Evolutionary conservation across 306 rosid species (phyloP).

Genomic region (Hippophae rhamnoides): DNA sequence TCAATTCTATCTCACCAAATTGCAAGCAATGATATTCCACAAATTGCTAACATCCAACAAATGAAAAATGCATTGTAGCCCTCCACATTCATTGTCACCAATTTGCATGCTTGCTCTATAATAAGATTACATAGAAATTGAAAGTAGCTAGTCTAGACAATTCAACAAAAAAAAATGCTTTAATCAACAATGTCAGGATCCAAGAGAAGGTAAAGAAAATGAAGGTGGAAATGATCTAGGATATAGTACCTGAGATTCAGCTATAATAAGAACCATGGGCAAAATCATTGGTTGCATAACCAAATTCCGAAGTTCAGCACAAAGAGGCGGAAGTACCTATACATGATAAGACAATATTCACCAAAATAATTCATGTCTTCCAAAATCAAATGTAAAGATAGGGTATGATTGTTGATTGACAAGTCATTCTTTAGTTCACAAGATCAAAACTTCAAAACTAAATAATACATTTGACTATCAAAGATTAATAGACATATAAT

Average conservation of each 20-base stretch:
- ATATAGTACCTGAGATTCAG: conserved; percentile 85
- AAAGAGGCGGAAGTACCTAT: conserved; percentile 97
- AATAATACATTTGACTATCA: too few species aligned
- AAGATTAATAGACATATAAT: too few species aligned
- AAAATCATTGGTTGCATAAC: conserved; percentile 97
- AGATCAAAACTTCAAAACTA: neutral
- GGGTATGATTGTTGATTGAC: neutral
- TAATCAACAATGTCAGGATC: neutral
- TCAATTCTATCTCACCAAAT: neutral
- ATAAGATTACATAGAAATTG: too few species aligned
- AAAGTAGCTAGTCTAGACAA: too few species aligned
- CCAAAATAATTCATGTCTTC: neutral
- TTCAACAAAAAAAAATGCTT: neutral
- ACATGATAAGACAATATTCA: conserved; percentile 19
- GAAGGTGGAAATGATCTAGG: neutral
- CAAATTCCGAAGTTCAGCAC: conserved; percentile 95
- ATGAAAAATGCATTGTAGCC: neutral
- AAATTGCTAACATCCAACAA: neutral
- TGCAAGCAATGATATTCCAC: conserved; percentile 1
- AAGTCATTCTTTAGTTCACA: neutral
- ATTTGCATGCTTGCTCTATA: too few species aligned
- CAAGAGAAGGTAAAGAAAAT: too few species aligned
- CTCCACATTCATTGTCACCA: too few species aligned
- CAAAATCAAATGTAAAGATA: conserved; percentile 3
- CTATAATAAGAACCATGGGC: conserved; percentile 98